A percentile compares a stretch with the other conserved stretches of the same genome.
Evolutionary conservation across 495 filamentous ascomycete genomes (phyloP).

Genomic region (Mycothermus thermophilus): DNA sequence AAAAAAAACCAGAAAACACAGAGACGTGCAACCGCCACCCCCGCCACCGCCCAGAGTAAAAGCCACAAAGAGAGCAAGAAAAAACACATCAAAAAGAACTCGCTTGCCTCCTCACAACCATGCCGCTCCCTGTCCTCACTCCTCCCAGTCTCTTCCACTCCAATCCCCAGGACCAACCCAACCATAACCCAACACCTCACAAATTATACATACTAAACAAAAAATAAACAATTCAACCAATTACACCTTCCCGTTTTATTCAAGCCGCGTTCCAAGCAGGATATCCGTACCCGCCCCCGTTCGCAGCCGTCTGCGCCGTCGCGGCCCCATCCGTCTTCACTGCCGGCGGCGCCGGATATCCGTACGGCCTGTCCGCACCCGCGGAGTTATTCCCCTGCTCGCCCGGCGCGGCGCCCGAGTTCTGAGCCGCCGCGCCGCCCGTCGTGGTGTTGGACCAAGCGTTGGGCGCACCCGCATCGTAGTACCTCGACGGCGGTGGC

Average conservation of each 20-base stretch:
- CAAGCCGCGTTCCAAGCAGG: slow-evolving; percentile 15
- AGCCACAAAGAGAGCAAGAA: too few species aligned
- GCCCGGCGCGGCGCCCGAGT: too few species aligned
- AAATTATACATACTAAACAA: background rate
- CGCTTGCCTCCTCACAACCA: too few species aligned
- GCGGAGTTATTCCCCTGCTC: too few species aligned
- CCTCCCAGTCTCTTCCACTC: too few species aligned
- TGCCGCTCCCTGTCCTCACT: too few species aligned
- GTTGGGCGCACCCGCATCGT: background rate
- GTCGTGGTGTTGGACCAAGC: slow-evolving; percentile 1
- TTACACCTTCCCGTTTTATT: background rate
- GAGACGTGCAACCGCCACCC: too few species aligned
- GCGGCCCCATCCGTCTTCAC: slow-evolving; percentile 5
- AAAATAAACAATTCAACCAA: background rate
- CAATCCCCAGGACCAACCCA: too few species aligned
- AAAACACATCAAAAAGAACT: too few species aligned
- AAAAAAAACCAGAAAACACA: too few species aligned
- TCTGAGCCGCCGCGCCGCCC: background rate
- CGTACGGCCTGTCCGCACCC: slow-evolving; percentile 25
- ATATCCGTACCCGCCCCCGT: background rate
- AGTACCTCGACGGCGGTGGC: too few species aligned
- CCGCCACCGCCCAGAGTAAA: too few species aligned
- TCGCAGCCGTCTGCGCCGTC: slow-evolving; percentile 1
- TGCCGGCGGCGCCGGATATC: slow-evolving; percentile 12
- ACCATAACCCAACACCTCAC: background rate